phyloP scores from a whole-genome alignment of 768 basidiomycete genomes.

The Paxillus involutus region DNA sequence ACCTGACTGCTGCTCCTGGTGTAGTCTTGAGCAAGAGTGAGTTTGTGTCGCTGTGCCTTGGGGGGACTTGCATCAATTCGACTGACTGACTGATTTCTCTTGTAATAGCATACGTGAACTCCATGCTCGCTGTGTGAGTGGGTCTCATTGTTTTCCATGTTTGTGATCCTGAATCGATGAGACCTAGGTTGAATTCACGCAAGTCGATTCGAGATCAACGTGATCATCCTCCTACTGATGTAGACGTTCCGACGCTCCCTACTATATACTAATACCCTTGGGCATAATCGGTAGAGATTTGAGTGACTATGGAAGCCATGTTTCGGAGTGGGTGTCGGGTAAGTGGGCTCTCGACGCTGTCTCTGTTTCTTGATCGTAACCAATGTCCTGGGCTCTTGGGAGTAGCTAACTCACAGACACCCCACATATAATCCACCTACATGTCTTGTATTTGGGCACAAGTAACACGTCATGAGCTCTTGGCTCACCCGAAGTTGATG shows the following conservation, averaged over 20 bases:
- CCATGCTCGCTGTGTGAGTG: conserved; percentile 24
- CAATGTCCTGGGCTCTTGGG: no score
- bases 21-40: conserved; percentile 18
- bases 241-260: conserved; percentile 21
- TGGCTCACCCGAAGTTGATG: no score
- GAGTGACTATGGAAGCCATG: no score
- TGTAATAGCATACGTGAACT: conserved; percentile 20
- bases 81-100: not conserved
- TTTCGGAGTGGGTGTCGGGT: no score
- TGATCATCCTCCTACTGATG: not conserved
- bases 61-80: no score
- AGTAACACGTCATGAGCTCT: no score
- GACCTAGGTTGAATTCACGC: conserved; percentile 11
- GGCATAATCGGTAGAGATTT: no score
- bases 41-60: not conserved
- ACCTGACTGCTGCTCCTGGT: conserved; percentile 10
- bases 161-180: not conserved
- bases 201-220: conserved; percentile 17
- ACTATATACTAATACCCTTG: conserved; percentile 3
- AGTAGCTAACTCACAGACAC: no score
- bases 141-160: not conserved
- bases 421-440: no score
- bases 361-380: no score
- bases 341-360: no score
- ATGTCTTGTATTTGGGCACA: no score